These are phyloP conservation scores for Filosporella fistucella DNA, from an alignment of 495 filamentous ascomycete species.

Conservation along the genomic window DNA sequence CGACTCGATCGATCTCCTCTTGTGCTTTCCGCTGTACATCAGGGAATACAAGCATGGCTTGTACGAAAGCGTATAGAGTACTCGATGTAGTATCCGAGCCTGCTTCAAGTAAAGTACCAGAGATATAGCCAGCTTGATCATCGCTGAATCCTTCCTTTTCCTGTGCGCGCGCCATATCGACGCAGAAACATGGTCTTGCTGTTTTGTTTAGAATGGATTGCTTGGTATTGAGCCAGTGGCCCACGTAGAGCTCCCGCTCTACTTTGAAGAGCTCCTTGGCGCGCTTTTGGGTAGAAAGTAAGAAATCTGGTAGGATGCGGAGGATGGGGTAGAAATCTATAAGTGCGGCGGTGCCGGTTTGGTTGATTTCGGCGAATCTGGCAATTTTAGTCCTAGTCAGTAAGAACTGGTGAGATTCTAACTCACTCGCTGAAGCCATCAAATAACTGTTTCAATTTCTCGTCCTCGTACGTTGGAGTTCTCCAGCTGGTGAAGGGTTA, in stretches of 20 bases:
- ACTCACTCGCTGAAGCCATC: slow-evolving; percentile 47
- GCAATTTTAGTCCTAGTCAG: too few relatives aligned
- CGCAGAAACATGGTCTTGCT: slow-evolving; percentile 24
- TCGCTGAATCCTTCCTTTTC: too few relatives aligned
- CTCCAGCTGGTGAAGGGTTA: too few relatives aligned
- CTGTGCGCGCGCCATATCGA: slow-evolving; percentile 1
- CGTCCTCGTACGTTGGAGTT: too few relatives aligned
- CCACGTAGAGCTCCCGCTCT: slow-evolving; percentile 30
- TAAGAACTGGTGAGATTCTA: too few relatives aligned
- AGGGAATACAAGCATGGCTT: slow-evolving; percentile 43
- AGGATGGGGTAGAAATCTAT: slow-evolving; percentile 37
- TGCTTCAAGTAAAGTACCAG: too few relatives aligned
- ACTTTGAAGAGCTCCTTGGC: slow-evolving; percentile 25
- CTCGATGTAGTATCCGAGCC: slow-evolving; percentile 3
- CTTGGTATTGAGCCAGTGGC: slow-evolving; percentile 35
- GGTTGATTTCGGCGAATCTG: slow-evolving; percentile 33
- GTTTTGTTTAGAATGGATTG: slow-evolving; percentile 26
- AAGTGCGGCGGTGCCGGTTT: slow-evolving; percentile 36
- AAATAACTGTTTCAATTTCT: slow-evolving; percentile 52
- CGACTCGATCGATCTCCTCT: slow-evolving; percentile 27
- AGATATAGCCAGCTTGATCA: too few relatives aligned
- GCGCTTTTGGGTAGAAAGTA: slow-evolving; percentile 9
- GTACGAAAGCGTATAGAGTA: slow-evolving; percentile 16
- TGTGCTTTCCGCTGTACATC: slow-evolving; percentile 25
- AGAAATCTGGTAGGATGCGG: neutral